Evolutionary conservation across 192 early-diverging fungal genomes (phyloP).

Genomic region (Dissophora globulifera): DNA sequence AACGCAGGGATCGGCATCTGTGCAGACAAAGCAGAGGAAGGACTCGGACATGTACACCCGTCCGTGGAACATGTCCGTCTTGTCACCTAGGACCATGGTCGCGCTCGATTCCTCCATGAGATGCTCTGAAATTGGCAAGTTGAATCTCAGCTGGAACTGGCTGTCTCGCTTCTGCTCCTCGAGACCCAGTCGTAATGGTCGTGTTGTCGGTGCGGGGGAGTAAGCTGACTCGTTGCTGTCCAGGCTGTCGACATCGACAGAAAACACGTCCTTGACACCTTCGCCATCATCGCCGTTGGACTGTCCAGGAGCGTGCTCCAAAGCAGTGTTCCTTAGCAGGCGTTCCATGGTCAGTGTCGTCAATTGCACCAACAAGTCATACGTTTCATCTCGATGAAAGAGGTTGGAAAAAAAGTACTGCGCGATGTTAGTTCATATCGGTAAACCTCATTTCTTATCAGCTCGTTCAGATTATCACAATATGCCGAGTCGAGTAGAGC

Average conservation of each 20-base stretch:
- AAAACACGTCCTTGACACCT: constrained; percentile 44
- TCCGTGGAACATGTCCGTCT: constrained; percentile 63
- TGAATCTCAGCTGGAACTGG: constrained; percentile 80
- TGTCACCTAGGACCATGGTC: constrained; percentile 66
- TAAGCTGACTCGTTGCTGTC: constrained; percentile 28
- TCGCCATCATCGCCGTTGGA: constrained; percentile 41
- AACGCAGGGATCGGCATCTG: constrained; percentile 74
- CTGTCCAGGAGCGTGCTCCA: constrained; percentile 71
- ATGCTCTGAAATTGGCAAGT: constrained; percentile 79
- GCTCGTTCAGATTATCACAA: no score
- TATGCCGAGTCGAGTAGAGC: no score
- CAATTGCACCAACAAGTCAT: constrained; percentile 92
- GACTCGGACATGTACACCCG: constrained; percentile 86
- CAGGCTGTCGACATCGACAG: constrained; percentile 46
- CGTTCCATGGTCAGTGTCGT: constrained; percentile 88
- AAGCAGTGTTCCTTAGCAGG: constrained; percentile 83
- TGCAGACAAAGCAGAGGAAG: constrained; percentile 86
- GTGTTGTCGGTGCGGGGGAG: constrained; percentile 53
- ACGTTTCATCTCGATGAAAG: constrained; percentile 97
- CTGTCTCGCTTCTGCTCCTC: constrained; percentile 82
- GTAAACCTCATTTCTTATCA: neutral
- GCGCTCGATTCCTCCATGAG: constrained; percentile 74
- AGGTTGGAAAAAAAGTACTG: constrained; percentile 93
- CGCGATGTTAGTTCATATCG: constrained; percentile 8
- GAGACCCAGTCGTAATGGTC: constrained; percentile 67